A percentile compares a stretch with the other conserved stretches of the same genome.
Conservation (phyloP, 2,329 filamentous ascomycete genomes). For the Samsoniella hepiali region DNA sequence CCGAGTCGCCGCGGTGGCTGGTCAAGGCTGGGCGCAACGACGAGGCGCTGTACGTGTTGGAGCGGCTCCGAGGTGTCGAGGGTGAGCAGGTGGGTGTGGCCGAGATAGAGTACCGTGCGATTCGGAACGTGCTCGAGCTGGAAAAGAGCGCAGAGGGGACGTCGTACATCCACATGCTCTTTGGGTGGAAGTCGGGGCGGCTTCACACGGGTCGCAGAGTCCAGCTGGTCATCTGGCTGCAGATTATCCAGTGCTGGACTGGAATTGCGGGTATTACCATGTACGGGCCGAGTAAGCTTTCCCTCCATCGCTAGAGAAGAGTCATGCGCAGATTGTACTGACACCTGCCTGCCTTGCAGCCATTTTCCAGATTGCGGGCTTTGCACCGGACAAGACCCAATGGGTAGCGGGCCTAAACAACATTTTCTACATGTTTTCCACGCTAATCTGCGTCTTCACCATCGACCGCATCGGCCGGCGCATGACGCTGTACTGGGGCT, state of each 20-base stretch:
- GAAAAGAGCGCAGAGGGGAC: slow-evolving; percentile 49
- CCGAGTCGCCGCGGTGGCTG: slow-evolving; percentile 66
- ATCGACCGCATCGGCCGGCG: slow-evolving; percentile 66
- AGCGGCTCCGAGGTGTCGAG: slow-evolving; percentile 62
- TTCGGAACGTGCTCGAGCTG: slow-evolving; percentile 64
- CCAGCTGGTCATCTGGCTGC: slow-evolving; percentile 67
- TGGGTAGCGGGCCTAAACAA: slow-evolving; percentile 51
- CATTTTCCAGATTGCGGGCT: slow-evolving; percentile 60
- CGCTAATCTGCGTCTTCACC: slow-evolving; percentile 66
- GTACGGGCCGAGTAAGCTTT: slow-evolving; percentile 34
- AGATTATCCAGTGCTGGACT: slow-evolving; percentile 68
- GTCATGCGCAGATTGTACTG: no score
- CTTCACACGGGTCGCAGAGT: slow-evolving; percentile 65
- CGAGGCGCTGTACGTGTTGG: slow-evolving; percentile 64
- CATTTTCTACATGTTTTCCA: slow-evolving; percentile 51
- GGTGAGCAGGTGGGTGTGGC: slow-evolving; percentile 44
- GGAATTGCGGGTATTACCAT: slow-evolving; percentile 68
- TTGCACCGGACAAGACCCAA: slow-evolving; percentile 50
- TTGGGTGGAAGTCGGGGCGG: slow-evolving; percentile 61
- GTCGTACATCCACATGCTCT: slow-evolving; percentile 61
- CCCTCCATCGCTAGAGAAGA: no score
- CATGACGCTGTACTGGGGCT: slow-evolving; percentile 68
- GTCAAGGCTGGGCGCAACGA: slow-evolving; percentile 63
- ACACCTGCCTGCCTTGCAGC: slow-evolving; percentile 18
- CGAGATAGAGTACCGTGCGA: no score